Base-by-base conservation (phyloP, 1,284 basidiomycete genomes). In the Cryptococcus neoformans region DNA sequence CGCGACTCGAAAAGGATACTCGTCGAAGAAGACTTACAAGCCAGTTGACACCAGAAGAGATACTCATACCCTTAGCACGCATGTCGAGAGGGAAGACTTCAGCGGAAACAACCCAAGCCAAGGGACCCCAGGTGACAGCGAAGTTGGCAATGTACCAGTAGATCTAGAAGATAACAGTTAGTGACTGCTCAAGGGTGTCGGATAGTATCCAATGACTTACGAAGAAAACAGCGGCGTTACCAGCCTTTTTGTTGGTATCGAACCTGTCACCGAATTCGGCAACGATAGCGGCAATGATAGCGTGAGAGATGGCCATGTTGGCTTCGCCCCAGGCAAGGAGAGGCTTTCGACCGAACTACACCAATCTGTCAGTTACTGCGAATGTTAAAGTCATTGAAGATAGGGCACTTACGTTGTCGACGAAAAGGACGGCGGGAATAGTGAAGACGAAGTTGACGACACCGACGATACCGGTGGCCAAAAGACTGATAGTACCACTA, bases 401-500 rank as follows among this genome's bases (percentile, higher is more conserved):
- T 9, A 40, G 7, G 2, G 14, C n/a, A 59, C 64, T 52, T 44
- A 62, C 60, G 55, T 72, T 72, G 64, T 77, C 75, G 44, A 76
- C 73, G 38, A 71, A 74, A 4, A 76, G 58, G 1, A 77, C 74
- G 11, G 75, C 75, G 1, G 75, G 75, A 50, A 77, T 67, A 4
- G 75, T 76, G 47, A 76, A 62, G 16, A 75, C 62, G 47, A 76
- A 73, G 64, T 75, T 77, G 64, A 84, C 86, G 66, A 91, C 84
- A 49, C 89, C 89, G 56, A 90, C 89, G 10, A 91, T 84, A 51
- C 89, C 90, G 9, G 89, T 91, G 1, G 89, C 87, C 38, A 91
- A 81, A 1, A 72, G 53, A 37, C 56, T 45, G 53, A 66, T 68
- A 8, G 68, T 67, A 17, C 58, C 58, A 41, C 28, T 28, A 28